phyloP scores from a whole-genome alignment of 108 stramenopile species.

The Cyclotella baltica region DNA sequence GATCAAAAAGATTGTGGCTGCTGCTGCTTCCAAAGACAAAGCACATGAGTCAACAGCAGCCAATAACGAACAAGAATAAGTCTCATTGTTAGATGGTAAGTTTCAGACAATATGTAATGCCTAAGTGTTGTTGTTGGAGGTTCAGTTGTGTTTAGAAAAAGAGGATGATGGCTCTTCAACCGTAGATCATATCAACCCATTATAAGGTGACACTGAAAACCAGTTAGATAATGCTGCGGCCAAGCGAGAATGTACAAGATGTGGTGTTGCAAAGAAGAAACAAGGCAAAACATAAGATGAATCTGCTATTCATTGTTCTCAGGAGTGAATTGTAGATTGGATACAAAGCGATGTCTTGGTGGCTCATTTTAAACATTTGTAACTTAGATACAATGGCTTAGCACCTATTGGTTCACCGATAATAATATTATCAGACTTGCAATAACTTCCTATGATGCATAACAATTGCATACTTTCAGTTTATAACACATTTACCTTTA shows the following conservation, averaged over 20 bases:
- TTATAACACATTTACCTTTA: no score
- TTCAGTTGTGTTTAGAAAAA: slow-evolving; percentile 31
- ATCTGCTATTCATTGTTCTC: slow-evolving; percentile 22
- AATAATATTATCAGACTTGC: no score
- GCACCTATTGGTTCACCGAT: no score
- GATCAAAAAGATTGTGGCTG: slow-evolving; percentile 36
- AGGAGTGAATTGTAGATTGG: slow-evolving; percentile 11
- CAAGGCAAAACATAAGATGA: slow-evolving; percentile 22
- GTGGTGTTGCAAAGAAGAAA: slow-evolving; percentile 5
- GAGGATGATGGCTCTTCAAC: slow-evolving; percentile 1
- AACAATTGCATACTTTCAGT: no score
- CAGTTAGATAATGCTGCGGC: neutral
- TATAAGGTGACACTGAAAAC: neutral
- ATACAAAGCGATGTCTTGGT: neutral
- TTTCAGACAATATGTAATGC: slow-evolving; percentile 22
- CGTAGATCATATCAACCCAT: neutral
- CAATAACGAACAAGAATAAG: slow-evolving; percentile 7
- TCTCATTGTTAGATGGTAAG: neutral
- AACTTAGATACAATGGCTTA: no score
- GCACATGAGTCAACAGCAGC: neutral
- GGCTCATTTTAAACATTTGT: no score
- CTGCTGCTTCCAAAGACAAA: slow-evolving; percentile 1
- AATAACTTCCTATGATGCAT: no score
- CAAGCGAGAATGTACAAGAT: neutral
- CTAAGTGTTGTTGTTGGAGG: slow-evolving; percentile 40